Evolutionary conservation across 192 early-diverging fungal species (phyloP).

Genomic region (Chytriomyces sp.): DNA sequence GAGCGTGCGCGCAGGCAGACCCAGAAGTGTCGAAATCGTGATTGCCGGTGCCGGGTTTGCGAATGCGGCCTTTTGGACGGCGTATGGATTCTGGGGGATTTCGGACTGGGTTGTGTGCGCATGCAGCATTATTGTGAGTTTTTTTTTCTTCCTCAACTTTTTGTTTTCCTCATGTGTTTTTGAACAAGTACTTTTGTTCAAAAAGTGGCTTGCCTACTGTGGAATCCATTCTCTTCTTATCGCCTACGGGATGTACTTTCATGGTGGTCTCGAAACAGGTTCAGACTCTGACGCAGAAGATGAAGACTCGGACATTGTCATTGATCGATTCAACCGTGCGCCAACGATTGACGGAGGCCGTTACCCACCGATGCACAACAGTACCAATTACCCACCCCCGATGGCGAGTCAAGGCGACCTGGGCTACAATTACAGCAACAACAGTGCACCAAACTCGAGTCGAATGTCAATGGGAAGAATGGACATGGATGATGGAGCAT

Average conservation of each 20-base stretch:
- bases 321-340: constrained; percentile 35
- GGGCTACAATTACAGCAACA: neutral
- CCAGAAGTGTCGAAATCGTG: constrained; percentile 9
- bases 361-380: constrained; percentile 2
- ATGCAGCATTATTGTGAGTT: too few relatives aligned
- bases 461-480: constrained; percentile 1
- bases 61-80: constrained; percentile 10
- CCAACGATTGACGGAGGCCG: constrained; percentile 14
- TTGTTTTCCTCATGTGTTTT: too few relatives aligned
- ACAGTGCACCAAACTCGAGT: neutral
- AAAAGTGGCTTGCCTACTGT: neutral
- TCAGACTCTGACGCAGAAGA: constrained; percentile 27
- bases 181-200: too few relatives aligned
- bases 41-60: neutral
- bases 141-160: too few relatives aligned
- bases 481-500: neutral
- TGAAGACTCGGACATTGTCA: constrained; percentile 25
- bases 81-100: constrained; percentile 25
- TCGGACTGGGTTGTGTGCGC: constrained; percentile 24
- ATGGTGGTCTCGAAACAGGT: constrained; percentile 38
- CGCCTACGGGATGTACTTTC: constrained; percentile 16
- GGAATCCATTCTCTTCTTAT: constrained; percentile 3
- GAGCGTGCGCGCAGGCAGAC: neutral
- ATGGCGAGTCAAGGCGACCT: too few relatives aligned
- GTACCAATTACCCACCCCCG: neutral